Percentiles rank a stretch among this genome's conserved stretches.
Conservation (phyloP, 2,329 filamentous ascomycete species). For the Beauveria pseudobassiana region DNA sequence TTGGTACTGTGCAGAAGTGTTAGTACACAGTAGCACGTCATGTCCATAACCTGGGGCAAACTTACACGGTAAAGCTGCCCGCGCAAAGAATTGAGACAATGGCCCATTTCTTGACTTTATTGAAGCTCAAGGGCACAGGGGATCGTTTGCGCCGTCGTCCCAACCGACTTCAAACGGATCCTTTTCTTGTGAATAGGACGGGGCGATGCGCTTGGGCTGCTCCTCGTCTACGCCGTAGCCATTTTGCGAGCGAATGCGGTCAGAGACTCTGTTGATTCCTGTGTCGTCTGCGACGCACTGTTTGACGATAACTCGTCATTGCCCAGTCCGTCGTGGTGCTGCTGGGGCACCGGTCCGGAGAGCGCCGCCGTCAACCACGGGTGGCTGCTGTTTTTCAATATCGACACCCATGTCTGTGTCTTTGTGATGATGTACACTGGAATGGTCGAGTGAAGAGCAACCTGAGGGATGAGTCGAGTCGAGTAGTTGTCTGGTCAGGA, state of each 20-base stretch:
- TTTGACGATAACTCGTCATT: not conserved
- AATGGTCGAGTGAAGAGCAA: not conserved
- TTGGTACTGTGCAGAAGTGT: slow-evolving; percentile 54
- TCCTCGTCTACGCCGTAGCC: slow-evolving; percentile 35
- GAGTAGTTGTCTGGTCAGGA: no score
- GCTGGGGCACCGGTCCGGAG: not conserved
- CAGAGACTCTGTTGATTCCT: slow-evolving; percentile 17
- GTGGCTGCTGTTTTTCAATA: slow-evolving; percentile 7
- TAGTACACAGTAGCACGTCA: not conserved
- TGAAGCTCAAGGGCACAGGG: slow-evolving; percentile 67
- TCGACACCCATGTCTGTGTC: not conserved
- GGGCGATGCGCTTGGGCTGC: slow-evolving; percentile 3
- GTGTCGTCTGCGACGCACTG: slow-evolving; percentile 1
- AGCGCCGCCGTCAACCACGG: not conserved
- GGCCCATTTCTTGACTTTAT: slow-evolving; percentile 63
- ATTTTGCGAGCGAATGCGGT: slow-evolving; percentile 33
- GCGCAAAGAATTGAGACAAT: slow-evolving; percentile 67
- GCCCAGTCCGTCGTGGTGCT: not conserved
- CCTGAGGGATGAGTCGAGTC: not conserved
- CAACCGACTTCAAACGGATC: slow-evolving; percentile 64
- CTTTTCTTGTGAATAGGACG: slow-evolving; percentile 19
- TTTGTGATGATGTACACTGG: not conserved
- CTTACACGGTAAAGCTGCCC: slow-evolving; percentile 77
- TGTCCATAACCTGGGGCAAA: slow-evolving; percentile 18
- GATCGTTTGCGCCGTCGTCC: slow-evolving; percentile 65